phyloP scores from a whole-genome alignment of 1,284 basidiomycete genomes.

The Cerioporus squamosus region DNA sequence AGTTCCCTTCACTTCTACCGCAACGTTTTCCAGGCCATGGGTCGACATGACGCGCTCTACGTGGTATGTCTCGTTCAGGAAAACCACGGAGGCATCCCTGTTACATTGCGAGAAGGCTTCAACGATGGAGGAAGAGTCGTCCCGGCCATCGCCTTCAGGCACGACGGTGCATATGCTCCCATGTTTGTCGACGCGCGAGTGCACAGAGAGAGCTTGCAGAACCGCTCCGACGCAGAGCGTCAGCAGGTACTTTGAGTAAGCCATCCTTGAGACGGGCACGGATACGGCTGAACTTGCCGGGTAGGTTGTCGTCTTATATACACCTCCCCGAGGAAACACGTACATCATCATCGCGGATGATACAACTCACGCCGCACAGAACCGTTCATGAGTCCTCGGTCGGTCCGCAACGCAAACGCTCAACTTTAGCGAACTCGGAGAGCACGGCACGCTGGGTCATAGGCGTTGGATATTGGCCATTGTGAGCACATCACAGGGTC shows the following conservation, averaged over 20 bases:
- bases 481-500: too few relatives aligned
- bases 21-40: not conserved
- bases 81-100: not conserved
- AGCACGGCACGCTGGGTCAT: too few relatives aligned
- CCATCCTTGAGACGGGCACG: not conserved
- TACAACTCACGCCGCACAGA: too few relatives aligned
- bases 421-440: too few relatives aligned
- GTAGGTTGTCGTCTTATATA: too few relatives aligned
- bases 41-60: slow-evolving; percentile 1
- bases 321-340: too few relatives aligned
- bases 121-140: not conserved
- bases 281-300: too few relatives aligned
- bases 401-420: too few relatives aligned
- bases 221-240: not conserved
- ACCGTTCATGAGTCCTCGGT: too few relatives aligned
- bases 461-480: too few relatives aligned
- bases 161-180: not conserved
- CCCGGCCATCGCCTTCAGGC: not conserved
- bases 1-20: not conserved
- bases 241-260: not conserved
- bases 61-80: slow-evolving; percentile 2
- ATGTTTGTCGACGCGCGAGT: not conserved
- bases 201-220: not conserved
- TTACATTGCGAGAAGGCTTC: not conserved
- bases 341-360: too few relatives aligned